Percentiles rank a stretch among this genome's conserved stretches.
Evolutionary conservation across 164 flowering plant genomes (phyloP).

Genomic region (Liriodendron chinense): DNA sequence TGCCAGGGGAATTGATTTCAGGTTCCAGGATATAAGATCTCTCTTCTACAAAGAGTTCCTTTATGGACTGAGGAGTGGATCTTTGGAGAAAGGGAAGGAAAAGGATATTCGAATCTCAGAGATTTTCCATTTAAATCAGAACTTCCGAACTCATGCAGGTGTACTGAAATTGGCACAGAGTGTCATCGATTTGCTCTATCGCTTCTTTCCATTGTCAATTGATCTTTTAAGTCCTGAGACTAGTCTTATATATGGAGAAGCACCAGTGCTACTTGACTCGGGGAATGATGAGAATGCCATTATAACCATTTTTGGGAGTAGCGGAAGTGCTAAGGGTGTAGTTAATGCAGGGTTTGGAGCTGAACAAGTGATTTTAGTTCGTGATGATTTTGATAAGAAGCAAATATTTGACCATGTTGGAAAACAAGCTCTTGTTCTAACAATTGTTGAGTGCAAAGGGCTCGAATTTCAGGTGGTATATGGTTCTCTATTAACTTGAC

Average conservation of each 20-base stretch:
- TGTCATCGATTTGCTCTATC: conserved; percentile 54
- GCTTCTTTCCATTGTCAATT: conserved; percentile 53
- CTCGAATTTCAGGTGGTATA: conserved; percentile 72
- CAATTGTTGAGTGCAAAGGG: conserved; percentile 82
- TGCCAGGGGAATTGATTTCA: conserved; percentile 39
- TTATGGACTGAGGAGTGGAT: conserved; percentile 21
- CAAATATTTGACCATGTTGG: conserved; percentile 47
- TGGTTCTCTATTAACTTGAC: not conserved
- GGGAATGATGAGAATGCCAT: conserved; percentile 58
- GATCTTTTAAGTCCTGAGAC: conserved; percentile 62
- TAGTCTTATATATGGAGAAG: conserved; percentile 67
- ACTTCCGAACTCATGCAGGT: conserved; percentile 78
- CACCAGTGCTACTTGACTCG: conserved; percentile 61
- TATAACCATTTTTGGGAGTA: conserved; percentile 53
- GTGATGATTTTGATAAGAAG: conserved; percentile 53
- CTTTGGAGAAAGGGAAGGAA: conserved; percentile 14
- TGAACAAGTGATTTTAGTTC: conserved; percentile 80
- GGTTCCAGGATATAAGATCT: conserved; percentile 30
- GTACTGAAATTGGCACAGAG: conserved; percentile 69
- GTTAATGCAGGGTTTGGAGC: conserved; percentile 64
- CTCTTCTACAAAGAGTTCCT: conserved; percentile 64
- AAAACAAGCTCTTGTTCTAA: conserved; percentile 72
- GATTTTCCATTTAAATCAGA: conserved; percentile 51
- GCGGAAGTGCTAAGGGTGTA: conserved; percentile 22
- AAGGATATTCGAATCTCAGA: conserved; percentile 44